phyloP scores from a whole-genome alignment of 495 filamentous ascomycete genomes.

The Oidiodendron maius region DNA sequence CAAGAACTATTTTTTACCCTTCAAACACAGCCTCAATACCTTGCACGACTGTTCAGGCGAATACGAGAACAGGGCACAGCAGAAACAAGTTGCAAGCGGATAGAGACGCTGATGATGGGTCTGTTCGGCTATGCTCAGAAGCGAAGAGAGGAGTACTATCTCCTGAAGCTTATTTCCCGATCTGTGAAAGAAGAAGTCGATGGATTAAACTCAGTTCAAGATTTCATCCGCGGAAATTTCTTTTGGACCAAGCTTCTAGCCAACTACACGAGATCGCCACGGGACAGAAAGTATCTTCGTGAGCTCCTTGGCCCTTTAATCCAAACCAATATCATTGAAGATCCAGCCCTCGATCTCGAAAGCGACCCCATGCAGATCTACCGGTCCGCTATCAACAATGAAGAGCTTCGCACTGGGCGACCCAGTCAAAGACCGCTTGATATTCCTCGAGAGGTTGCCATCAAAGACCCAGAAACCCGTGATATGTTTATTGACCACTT shows the following conservation, averaged over 20 bases:
- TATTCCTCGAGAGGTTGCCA: slow-evolving; percentile 84
- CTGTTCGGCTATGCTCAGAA: slow-evolving; percentile 98
- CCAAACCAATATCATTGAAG: slow-evolving; percentile 83
- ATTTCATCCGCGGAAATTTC: slow-evolving; percentile 83
- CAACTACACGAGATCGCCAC: slow-evolving; percentile 85
- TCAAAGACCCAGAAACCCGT: slow-evolving; percentile 87
- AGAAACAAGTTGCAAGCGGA: slow-evolving; percentile 87
- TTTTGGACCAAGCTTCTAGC: slow-evolving; percentile 86
- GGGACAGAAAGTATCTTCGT: slow-evolving; percentile 86
- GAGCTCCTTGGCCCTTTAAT: slow-evolving; percentile 79
- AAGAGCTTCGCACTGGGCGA: slow-evolving; percentile 87
- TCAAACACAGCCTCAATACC: slow-evolving; percentile 93
- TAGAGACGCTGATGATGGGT: slow-evolving; percentile 92
- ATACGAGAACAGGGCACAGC: slow-evolving; percentile 78
- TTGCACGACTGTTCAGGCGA: slow-evolving; percentile 79
- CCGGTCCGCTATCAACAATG: slow-evolving; percentile 87
- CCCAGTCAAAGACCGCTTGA: slow-evolving; percentile 72
- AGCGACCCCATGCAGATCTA: slow-evolving; percentile 99
- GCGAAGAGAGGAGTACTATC: slow-evolving; percentile 91
- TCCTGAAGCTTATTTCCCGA: slow-evolving; percentile 79
- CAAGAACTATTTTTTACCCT: slow-evolving; percentile 97
- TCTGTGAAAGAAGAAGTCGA: slow-evolving; percentile 87
- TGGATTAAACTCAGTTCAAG: slow-evolving; percentile 62
- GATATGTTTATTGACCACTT: slow-evolving; percentile 89
- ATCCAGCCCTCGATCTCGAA: slow-evolving; percentile 84